Conservation (phyloP, 805 yeast genomes). For the Metschnikowia lachancei region DNA sequence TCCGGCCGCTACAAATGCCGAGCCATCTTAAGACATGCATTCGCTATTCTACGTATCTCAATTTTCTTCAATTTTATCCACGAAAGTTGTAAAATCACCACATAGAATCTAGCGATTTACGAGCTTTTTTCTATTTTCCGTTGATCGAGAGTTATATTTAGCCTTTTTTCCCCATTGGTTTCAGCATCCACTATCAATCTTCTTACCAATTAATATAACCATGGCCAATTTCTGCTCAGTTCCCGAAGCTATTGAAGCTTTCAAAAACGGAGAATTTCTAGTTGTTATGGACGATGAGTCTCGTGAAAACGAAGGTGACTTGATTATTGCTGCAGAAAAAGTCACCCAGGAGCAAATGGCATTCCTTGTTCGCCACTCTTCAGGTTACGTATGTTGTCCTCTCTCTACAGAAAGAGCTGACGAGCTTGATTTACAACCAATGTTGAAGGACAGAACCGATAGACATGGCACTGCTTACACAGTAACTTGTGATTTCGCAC, state of each 20-base stretch:
- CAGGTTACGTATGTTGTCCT: constrained; percentile 95
- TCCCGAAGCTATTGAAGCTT: constrained; percentile 69
- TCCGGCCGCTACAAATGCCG: constrained; percentile 7
- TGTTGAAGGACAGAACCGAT: constrained; percentile 62
- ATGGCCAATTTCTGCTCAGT: constrained; percentile 47
- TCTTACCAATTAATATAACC: neutral
- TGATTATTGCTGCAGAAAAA: constrained; percentile 86
- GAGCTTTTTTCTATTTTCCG: no score
- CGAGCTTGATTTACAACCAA: constrained; percentile 70
- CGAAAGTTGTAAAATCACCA: neutral
- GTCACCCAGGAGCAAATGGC: constrained; percentile 88
- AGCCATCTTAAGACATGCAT: constrained; percentile 1
- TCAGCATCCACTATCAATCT: no score
- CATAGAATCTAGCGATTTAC: neutral
- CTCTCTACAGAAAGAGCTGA: constrained; percentile 76
- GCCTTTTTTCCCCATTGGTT: no score
- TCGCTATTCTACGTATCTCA: neutral
- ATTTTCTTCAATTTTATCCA: neutral
- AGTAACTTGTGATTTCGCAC: constrained; percentile 78
- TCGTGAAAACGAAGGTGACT: constrained; percentile 97
- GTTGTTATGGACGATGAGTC: constrained; percentile 96
- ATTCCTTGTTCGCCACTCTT: constrained; percentile 78
- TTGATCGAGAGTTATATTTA: neutral
- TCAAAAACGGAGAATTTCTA: constrained; percentile 70
- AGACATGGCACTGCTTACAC: constrained; percentile 98